A percentile compares a stretch with the other conserved stretches of the same genome.
Evolutionary conservation across 331 rosid species (phyloP).

Genomic region (Telfairia occidentalis): DNA sequence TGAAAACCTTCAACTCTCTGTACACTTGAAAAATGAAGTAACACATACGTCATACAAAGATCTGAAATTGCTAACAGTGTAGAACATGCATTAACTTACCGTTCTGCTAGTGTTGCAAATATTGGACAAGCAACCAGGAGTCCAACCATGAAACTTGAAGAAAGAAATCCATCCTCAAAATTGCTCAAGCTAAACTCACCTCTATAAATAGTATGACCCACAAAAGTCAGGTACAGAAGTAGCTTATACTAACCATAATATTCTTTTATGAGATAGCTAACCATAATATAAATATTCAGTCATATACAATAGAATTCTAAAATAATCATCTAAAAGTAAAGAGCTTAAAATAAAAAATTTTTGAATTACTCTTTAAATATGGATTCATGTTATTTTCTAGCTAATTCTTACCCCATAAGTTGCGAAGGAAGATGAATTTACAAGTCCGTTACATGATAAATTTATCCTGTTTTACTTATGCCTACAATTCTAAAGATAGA

Average conservation of each 20-base stretch:
- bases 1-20: background rate
- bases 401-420: background rate
- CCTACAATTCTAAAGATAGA: background rate
- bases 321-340: background rate
- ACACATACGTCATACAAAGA: background rate
- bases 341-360: background rate
- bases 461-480: background rate
- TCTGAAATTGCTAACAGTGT: background rate
- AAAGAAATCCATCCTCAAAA: slow-evolving; percentile 79
- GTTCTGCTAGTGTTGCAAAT: slow-evolving; percentile 75
- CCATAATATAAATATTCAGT: background rate
- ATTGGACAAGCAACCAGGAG: slow-evolving; percentile 86
- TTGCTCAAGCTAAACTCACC: slow-evolving; percentile 82
- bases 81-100: slow-evolving; percentile 26
- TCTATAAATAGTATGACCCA: slow-evolving; percentile 33
- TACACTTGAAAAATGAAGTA: background rate
- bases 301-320: background rate
- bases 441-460: background rate
- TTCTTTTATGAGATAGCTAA: too few relatives aligned
- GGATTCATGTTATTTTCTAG: background rate
- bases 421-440: background rate
- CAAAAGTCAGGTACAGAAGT: background rate
- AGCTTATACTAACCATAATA: background rate
- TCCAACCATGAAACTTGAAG: slow-evolving; percentile 94
- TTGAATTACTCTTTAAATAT: background rate